Evolutionary conservation across 1,139 yeast genomes (phyloP).

Genomic region (Hansenula sp.): DNA sequence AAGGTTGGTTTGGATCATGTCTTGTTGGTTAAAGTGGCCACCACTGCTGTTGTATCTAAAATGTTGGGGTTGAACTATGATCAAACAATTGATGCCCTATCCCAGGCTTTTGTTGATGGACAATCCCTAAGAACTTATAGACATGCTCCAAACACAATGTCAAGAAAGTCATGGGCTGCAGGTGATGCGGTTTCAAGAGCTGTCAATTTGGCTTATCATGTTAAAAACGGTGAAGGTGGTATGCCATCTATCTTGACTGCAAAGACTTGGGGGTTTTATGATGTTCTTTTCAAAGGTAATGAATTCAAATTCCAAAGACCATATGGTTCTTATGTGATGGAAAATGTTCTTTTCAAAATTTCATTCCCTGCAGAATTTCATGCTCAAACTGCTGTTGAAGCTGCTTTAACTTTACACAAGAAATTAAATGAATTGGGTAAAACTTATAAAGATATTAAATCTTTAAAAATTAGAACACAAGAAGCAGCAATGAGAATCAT

Average conservation of each 20-base stretch:
- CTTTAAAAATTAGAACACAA: conserved; percentile 49
- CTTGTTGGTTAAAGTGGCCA: conserved; percentile 54
- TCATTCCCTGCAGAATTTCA: conserved; percentile 67
- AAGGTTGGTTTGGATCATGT: conserved; percentile 60
- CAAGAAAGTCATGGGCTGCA: conserved; percentile 65
- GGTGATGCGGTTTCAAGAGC: conserved; percentile 63
- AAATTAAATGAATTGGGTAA: conserved; percentile 36
- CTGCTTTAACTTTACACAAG: conserved; percentile 42
- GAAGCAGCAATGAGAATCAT: conserved; percentile 58
- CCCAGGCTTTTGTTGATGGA: conserved; percentile 61
- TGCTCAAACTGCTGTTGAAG: conserved; percentile 64
- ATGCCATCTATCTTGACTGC: conserved; percentile 57
- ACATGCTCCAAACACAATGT: conserved; percentile 61
- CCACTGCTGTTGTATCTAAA: conserved; percentile 55
- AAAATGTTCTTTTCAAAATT: conserved; percentile 54
- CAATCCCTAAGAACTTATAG: conserved; percentile 55
- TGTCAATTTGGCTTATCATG: conserved; percentile 49
- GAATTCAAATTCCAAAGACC: conserved; percentile 48
- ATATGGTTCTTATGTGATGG: conserved; percentile 60
- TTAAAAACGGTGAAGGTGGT: conserved; percentile 50
- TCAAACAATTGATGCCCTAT: conserved; percentile 51
- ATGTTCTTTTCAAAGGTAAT: conserved; percentile 50
- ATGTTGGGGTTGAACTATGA: conserved; percentile 44
- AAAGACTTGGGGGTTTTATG: conserved; percentile 59
- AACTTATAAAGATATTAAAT: conserved; percentile 44